Percentiles rank a stretch among this genome's conserved stretches.
Evolutionary conservation across 345 rosid species (phyloP).

Genomic region (Eucalyptus brandiana): DNA sequence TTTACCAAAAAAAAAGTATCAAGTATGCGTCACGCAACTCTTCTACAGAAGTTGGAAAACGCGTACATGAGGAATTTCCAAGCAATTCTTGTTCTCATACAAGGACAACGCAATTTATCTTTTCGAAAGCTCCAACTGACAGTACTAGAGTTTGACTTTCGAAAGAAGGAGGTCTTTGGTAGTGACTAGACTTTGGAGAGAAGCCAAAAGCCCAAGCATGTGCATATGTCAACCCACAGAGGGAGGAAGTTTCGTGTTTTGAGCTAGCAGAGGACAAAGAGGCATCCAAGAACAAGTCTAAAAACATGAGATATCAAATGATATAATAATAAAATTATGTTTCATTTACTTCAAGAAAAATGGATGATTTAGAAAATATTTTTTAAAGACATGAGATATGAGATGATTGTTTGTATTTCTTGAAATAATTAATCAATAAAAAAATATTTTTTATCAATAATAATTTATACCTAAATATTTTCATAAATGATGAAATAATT

Average conservation of each 20-base stretch:
- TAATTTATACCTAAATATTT: background rate
- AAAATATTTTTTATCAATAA: accelerated
- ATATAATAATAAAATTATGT: background rate
- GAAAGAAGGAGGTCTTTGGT: background rate
- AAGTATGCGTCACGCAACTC: background rate
- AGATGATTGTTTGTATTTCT: background rate
- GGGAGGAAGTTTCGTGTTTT: background rate
- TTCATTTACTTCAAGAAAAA: background rate
- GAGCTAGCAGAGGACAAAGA: background rate
- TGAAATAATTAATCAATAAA: background rate
- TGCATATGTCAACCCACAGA: background rate
- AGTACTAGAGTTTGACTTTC: background rate
- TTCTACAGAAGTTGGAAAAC: background rate
- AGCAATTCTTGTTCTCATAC: background rate
- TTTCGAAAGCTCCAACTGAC: background rate
- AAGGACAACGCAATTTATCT: background rate
- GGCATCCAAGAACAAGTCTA: background rate
- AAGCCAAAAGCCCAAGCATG: background rate
- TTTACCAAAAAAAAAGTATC: no score
- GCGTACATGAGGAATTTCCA: background rate
- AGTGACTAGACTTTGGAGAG: background rate
- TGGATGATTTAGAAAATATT: background rate
- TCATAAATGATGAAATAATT: background rate
- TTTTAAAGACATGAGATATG: background rate
- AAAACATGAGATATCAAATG: background rate